A percentile compares a stretch with the other conserved stretches of the same genome.
These are phyloP conservation scores for Solanum medicagineum DNA, from an alignment of 257 asterid genomes.

Conservation along the genomic window DNA sequence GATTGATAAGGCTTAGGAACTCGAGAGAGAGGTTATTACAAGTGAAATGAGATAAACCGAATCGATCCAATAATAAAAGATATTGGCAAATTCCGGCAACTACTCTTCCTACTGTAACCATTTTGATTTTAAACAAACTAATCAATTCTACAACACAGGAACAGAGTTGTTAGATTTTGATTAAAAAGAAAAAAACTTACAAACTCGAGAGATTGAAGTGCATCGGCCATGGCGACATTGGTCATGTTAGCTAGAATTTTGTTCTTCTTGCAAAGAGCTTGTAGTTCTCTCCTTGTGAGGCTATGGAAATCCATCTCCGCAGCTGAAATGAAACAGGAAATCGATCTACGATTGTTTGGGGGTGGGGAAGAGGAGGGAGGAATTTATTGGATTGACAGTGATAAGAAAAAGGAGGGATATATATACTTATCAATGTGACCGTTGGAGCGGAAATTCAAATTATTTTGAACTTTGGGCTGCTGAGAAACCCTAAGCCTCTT, in stretches of 20 bases:
- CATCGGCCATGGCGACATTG: slow-evolving; percentile 61
- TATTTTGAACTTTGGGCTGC: slow-evolving; percentile 15
- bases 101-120: not conserved
- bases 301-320: slow-evolving; percentile 47
- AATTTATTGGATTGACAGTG: not conserved
- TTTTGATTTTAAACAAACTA: not conserved
- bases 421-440: slow-evolving; percentile 20
- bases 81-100: not conserved
- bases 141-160: not conserved
- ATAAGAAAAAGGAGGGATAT: not conserved
- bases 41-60: not conserved
- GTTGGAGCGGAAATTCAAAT: slow-evolving; percentile 38
- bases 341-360: not conserved
- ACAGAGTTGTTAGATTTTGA: not conserved
- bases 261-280: slow-evolving; percentile 71
- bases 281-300: slow-evolving; percentile 64
- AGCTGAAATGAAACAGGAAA: not conserved
- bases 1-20: not conserved
- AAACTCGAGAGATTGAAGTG: slow-evolving; percentile 45
- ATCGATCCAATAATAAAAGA: not conserved
- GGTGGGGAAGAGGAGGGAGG: not conserved
- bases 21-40: not conserved
- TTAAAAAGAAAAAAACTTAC: slow-evolving; percentile 17
- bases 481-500: not conserved
- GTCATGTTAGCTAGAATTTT: slow-evolving; percentile 66